Base-by-base conservation (phyloP, 306 rosid species). In the Boehmeria nivea region DNA sequence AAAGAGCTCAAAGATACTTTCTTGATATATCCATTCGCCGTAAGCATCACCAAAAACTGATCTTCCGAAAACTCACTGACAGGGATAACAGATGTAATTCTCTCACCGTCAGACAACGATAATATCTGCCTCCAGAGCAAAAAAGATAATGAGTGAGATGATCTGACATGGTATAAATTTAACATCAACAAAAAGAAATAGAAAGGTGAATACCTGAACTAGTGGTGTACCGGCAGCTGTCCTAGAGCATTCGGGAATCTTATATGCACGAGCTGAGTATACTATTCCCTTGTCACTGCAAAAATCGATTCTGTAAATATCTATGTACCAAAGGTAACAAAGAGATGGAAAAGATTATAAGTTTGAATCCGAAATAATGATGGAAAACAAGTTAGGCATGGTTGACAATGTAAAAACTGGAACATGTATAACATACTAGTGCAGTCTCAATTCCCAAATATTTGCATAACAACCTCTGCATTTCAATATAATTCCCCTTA, bases 141-240 rank as follows among this genome's bases (percentile, higher is more conserved):
- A 59, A 22, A 52, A 57, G 16, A 18, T 51, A 65, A 38, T 36
- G n/a, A 58, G 12, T 44, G 31, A n/a, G 46, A 37, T 31, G 9
- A 31, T 2, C 5, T 6, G 36, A 31, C 9, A 31, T n/a, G n/a
- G n/a, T 33, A 33, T 33, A 33, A 33, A 33, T 33, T 33, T 33
- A 4, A 33, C 38, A 33, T 5, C 11, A 33, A 33, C 5, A 11
- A 33, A 33, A 40, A 14, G 28, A 6, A 38, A 20, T 12, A 21
- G 37, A 31, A 48, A 17, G 40, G 51, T 52, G 59, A 59, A 51
- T 72, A 91, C 99, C 58, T 87, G 99, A 78, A 91, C 60, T 62
- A 91, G 82, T 34, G 99, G 95, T 0, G 86, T 87, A 65, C 99
- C 99, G 42, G 99, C 83, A 57, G 96, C 99, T 45, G 82, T 85